Evolutionary conservation across 2,329 filamentous ascomycete species (phyloP).

Genomic region (Fusarium sp.): DNA sequence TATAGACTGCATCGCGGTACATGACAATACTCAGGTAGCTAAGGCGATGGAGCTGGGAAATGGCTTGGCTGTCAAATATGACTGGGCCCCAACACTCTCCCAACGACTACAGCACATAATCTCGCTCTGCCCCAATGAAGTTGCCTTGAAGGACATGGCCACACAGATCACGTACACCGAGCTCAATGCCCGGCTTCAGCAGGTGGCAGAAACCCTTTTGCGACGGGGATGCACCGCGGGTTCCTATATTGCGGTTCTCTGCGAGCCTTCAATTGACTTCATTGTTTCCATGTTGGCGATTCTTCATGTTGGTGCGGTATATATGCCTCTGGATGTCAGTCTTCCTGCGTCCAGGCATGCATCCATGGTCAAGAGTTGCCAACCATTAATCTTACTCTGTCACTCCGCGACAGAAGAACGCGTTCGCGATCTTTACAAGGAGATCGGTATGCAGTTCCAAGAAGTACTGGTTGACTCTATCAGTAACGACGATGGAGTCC

Average conservation of each 20-base stretch:
- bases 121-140: neutral
- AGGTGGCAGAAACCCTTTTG: neutral
- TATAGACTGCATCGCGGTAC: neutral
- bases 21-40: neutral
- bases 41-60: neutral
- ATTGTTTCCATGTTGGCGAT: neutral
- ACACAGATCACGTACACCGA: neutral
- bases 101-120: neutral
- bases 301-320: neutral
- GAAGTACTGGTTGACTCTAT: neutral
- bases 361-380: neutral
- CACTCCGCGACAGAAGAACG: neutral
- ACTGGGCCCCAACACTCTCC: neutral
- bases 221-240: neutral
- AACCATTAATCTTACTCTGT: neutral
- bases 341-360: neutral
- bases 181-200: neutral
- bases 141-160: neutral
- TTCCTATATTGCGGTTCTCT: neutral
- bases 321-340: slow-evolving; percentile 3
- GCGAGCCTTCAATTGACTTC: neutral
- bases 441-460: neutral
- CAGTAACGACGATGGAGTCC: neutral
- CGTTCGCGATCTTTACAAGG: neutral
- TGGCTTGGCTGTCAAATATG: neutral